A percentile compares a stretch with the other conserved stretches of the same genome.
Conservation (phyloP, 208 protist genomes). For the Trypanosoma avium region DNA sequence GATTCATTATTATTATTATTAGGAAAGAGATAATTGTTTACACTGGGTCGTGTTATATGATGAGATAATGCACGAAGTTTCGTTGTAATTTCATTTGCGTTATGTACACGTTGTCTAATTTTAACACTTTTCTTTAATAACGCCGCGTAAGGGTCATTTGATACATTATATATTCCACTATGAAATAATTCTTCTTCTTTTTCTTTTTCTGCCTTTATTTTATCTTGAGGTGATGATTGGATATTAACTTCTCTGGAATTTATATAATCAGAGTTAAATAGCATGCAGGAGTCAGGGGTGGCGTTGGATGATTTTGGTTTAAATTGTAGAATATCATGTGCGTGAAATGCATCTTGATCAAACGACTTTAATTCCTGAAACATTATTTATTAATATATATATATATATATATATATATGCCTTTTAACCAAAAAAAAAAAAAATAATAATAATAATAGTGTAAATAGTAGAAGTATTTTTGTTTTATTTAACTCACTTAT, state of each 20-base stretch:
- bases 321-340: too few relatives aligned
- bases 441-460: too few relatives aligned
- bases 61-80: slow-evolving; percentile 1
- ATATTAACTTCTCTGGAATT: background rate
- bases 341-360: too few relatives aligned
- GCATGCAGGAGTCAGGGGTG: background rate
- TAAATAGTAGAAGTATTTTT: too few relatives aligned
- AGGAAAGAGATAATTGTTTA: too few relatives aligned
- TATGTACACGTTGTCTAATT: slow-evolving; percentile 12
- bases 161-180: background rate
- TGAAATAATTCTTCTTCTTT: background rate
- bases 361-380: too few relatives aligned
- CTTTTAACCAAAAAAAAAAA: too few relatives aligned
- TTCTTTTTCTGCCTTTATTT: background rate
- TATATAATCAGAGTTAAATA: too few relatives aligned
- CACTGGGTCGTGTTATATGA: background rate
- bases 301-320: background rate
- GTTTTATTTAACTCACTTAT: too few relatives aligned
- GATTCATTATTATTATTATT: too few relatives aligned
- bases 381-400: background rate
- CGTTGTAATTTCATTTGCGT: slow-evolving; percentile 6
- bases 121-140: background rate
- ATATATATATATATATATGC: too few relatives aligned
- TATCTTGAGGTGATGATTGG: background rate
- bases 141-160: slow-evolving; percentile 4